A percentile compares a stretch with the other conserved stretches of the same genome.
phyloP scores from a whole-genome alignment of 1,284 basidiomycete genomes.

The Xanthoconium separans region DNA sequence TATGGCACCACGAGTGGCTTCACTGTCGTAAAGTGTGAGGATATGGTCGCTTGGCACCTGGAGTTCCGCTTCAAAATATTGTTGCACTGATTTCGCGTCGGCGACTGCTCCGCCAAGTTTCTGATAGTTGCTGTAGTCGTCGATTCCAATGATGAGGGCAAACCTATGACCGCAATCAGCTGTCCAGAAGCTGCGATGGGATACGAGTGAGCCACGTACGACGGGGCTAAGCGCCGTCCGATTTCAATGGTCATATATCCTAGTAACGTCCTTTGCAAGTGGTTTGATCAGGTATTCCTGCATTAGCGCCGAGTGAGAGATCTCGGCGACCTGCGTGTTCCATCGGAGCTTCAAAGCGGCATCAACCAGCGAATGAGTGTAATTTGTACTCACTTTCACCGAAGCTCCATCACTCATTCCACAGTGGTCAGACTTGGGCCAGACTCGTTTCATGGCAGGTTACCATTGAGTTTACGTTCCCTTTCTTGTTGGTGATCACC shows the following conservation, averaged over 20 bases:
- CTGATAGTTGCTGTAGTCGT: background rate
- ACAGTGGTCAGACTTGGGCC: too few species aligned
- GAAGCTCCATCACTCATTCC: too few species aligned
- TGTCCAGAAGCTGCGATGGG: background rate
- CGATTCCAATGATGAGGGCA: constrained; percentile 2
- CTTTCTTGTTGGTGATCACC: too few species aligned
- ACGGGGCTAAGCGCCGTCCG: background rate
- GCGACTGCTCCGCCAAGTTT: background rate
- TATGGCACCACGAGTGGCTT: background rate
- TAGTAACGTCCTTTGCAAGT: too few species aligned
- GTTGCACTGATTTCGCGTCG: background rate
- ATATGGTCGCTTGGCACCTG: background rate
- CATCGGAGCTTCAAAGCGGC: too few species aligned
- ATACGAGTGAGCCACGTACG: background rate
- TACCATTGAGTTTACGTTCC: too few species aligned
- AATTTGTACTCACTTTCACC: too few species aligned
- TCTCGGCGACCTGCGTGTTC: too few species aligned
- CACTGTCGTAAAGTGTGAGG: background rate
- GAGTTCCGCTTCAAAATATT: background rate
- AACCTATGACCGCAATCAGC: background rate
- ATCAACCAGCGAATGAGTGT: too few species aligned
- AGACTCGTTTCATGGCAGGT: too few species aligned
- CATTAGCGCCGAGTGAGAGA: too few species aligned
- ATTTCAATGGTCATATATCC: background rate
- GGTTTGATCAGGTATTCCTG: too few species aligned